Percentiles rank a stretch among this genome's conserved stretches.
Conservation (phyloP, 768 basidiomycete species). For the Phaeolepiota aurea region DNA sequence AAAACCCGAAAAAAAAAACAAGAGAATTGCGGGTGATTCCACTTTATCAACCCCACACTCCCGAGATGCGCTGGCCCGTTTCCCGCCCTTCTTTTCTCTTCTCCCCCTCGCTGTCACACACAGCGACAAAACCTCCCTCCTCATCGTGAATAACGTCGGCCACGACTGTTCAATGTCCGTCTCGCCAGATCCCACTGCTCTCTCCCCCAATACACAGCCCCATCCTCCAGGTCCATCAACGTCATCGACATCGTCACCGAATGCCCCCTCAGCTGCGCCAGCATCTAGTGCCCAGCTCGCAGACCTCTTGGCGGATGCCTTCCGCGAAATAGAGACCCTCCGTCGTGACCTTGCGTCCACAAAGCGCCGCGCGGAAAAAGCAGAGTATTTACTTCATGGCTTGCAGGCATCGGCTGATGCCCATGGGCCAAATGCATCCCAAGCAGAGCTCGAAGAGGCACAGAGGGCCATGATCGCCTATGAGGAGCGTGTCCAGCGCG, state of each 20-base stretch:
- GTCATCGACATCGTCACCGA: neutral
- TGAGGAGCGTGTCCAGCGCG: slow-evolving; percentile 40
- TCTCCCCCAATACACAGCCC: too few relatives aligned
- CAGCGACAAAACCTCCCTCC: neutral
- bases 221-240: too few relatives aligned
- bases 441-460: slow-evolving; percentile 5
- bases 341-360: slow-evolving; percentile 34
- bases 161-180: neutral
- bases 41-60: neutral
- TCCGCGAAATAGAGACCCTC: slow-evolving; percentile 43
- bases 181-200: neutral
- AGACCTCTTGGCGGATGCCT: slow-evolving; percentile 42
- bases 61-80: neutral
- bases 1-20: neutral
- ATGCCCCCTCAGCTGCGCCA: neutral
- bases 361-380: slow-evolving; percentile 42
- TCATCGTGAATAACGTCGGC: neutral
- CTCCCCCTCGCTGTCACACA: neutral
- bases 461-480: slow-evolving; percentile 29
- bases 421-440: slow-evolving; percentile 9
- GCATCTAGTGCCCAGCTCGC: slow-evolving; percentile 46
- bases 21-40: neutral
- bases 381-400: slow-evolving; percentile 31
- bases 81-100: neutral
- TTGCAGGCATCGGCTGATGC: slow-evolving; percentile 12